Base-by-base conservation (phyloP, 2,329 filamentous ascomycete genomes). In the Talaromyces sp. region DNA sequence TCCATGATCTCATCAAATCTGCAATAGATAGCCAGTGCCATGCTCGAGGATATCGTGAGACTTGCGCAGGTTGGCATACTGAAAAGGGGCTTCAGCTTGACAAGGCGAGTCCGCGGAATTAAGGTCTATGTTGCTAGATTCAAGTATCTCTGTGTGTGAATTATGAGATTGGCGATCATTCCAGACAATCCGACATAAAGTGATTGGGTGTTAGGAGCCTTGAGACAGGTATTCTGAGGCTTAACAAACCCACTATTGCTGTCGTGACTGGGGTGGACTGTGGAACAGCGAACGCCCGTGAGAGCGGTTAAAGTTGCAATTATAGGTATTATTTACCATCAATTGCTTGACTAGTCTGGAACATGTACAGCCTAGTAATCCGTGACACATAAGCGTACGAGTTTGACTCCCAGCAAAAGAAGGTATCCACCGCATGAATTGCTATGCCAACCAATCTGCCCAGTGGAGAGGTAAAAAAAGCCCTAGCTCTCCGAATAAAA, bases 201-300 rank as follows among this genome's bases (percentile, higher is more conserved):
- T 60, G 58, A 60, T 60, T 61, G 45, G 45, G 16, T 24, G 31
- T 13, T 37, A 10, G 13, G 11, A 37, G 27, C 7, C 7, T 11
- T 59, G 31, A 27, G 14, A 37, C 43, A 60, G 14, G 11, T 22
- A 60, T 22, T 5, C 24, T 16, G 19, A 52, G 45, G 33, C 59
- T 61, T 61, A 61, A 49, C 33, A 61, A 41, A 52, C 45, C 59
- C 59, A 61, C 41, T 61, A 61, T 61, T 50, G 59, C 31, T 50
- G 45, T 61, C 41, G 45, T 43, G 37, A 22, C 22, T 37, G 5
- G 31, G 19, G 50, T 27, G 22, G 19, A 24, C 49, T 22, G 59
- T 52, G 43, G 59, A 52, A 47, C 27, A 50, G 24, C 47, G 47
- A 22, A 31, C 47, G 22, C 22, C 22, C 22, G 22, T 22, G 22